Percentiles rank a stretch among this genome's conserved stretches.
Evolutionary conservation across 169 alveolate genomes (phyloP).

Genomic region (Eimeria maxima): DNA sequence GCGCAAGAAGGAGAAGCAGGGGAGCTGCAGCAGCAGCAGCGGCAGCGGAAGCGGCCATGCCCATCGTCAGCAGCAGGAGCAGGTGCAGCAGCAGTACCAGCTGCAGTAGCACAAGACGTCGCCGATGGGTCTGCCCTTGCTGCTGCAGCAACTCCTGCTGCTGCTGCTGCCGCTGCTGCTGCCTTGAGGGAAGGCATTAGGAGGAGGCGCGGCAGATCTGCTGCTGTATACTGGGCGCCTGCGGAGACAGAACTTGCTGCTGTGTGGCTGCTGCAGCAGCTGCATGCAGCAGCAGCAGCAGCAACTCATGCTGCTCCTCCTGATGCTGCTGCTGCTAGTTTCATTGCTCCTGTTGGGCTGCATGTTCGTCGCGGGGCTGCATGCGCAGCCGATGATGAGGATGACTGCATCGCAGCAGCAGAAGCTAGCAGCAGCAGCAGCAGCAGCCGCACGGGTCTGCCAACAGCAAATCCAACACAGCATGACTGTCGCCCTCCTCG

Average conservation of each 20-base stretch:
- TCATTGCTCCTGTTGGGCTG: slow-evolving; percentile 26
- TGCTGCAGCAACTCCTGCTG: slow-evolving; percentile 24
- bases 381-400: slow-evolving; percentile 51
- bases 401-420: slow-evolving; percentile 44
- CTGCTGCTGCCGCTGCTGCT: slow-evolving; percentile 71
- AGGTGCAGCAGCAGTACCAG: slow-evolving; percentile 18
- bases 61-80: not conserved
- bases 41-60: slow-evolving; percentile 18
- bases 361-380: slow-evolving; percentile 60
- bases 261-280: slow-evolving; percentile 75
- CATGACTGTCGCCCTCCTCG: slow-evolving; percentile 68
- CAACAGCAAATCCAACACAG: slow-evolving; percentile 31
- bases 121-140: not conserved
- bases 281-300: slow-evolving; percentile 74
- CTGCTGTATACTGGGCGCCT: slow-evolving; percentile 35
- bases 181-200: not conserved
- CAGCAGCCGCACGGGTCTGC: slow-evolving; percentile 70
- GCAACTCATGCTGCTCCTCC: slow-evolving; percentile 42
- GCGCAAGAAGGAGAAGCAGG: not conserved
- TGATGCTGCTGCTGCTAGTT: slow-evolving; percentile 26
- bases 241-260: slow-evolving; percentile 33
- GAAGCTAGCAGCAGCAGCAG: slow-evolving; percentile 70
- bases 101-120: not conserved
- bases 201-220: not conserved
- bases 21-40: slow-evolving; percentile 68